Percentiles rank a stretch among this genome's conserved stretches.
Evolutionary conservation across 202 grass and related monocot genomes (phyloP).

Genomic region (Dendrocalamus latiflorus): DNA sequence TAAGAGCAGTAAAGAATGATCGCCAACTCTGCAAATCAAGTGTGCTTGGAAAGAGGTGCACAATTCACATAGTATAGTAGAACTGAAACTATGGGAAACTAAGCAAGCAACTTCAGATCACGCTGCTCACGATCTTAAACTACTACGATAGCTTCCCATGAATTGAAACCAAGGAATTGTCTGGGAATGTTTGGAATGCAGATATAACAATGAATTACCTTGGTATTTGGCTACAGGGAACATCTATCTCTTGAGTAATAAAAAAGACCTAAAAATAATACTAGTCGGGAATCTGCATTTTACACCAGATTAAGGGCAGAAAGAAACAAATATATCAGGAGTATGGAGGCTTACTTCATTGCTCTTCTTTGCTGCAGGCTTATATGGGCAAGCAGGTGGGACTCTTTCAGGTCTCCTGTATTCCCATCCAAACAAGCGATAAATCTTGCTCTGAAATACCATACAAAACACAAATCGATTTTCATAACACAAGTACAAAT

Average conservation of each 20-base stretch:
- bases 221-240: neutral
- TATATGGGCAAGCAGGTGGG: slow-evolving; percentile 85
- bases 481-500: neutral
- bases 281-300: neutral
- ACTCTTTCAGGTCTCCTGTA: slow-evolving; percentile 74
- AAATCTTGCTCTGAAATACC: slow-evolving; percentile 63
- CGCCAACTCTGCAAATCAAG: neutral
- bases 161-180: neutral
- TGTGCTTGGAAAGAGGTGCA: neutral
- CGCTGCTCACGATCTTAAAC: neutral
- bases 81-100: neutral
- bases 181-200: neutral
- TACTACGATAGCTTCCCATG: neutral
- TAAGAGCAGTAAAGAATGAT: neutral
- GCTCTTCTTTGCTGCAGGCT: slow-evolving; percentile 52
- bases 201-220: neutral
- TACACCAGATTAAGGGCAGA: neutral
- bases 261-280: neutral
- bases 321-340: neutral
- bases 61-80: neutral
- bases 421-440: slow-evolving; percentile 86
- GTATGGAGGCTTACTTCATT: slow-evolving; percentile 37
- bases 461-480: neutral
- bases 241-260: neutral
- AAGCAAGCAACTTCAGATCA: neutral